Percentiles rank a stretch among this genome's conserved stretches.
phyloP scores from a whole-genome alignment of 345 rosid genomes.

The Linum trigynum region DNA sequence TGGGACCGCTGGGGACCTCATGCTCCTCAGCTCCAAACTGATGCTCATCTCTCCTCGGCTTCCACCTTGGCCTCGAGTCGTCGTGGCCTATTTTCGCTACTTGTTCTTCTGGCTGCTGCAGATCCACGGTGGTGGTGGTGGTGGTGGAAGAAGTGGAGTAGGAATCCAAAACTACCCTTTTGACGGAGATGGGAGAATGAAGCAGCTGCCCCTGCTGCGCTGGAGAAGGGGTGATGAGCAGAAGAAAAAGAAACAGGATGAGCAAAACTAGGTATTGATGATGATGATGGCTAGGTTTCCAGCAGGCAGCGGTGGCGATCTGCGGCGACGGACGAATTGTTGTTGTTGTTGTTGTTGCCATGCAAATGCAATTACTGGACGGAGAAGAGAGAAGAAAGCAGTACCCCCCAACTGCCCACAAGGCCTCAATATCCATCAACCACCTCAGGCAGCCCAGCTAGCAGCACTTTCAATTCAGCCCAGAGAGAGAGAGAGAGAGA shows the following conservation, averaged over 20 bases:
- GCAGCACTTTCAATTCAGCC: no score
- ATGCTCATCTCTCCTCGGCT: conserved; percentile 17
- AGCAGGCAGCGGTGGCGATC: conserved; percentile 18
- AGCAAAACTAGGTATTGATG: conserved; percentile 4
- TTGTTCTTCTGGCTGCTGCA: conserved; percentile 14
- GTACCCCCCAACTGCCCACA: conserved; percentile 80
- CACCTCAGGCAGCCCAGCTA: conserved; percentile 21
- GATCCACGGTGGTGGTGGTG: conserved; percentile 32
- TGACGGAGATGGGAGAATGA: conserved; percentile 20
- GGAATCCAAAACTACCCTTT: conserved; percentile 44
- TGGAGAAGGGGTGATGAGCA: conserved; percentile 26
- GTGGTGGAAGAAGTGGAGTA: conserved; percentile 29
- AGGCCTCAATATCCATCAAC: conserved; percentile 99
- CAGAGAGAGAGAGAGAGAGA: no score
- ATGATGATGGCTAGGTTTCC: conserved; percentile 26
- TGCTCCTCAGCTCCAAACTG: conserved; percentile 49
- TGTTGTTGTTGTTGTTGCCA: conserved; percentile 54
- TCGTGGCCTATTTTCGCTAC: not conserved
- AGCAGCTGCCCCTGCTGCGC: conserved; percentile 5
- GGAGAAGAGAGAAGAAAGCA: conserved; percentile 39
- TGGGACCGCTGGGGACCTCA: conserved; percentile 91
- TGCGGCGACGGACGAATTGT: not conserved
- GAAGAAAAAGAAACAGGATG: conserved; percentile 31
- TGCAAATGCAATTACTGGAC: conserved; percentile 29
- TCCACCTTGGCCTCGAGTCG: conserved; percentile 16